A percentile compares a stretch with the other conserved stretches of the same genome.
Evolutionary conservation across 306 rosid species (phyloP).

Genomic region (apple (Malus domestica)): DNA sequence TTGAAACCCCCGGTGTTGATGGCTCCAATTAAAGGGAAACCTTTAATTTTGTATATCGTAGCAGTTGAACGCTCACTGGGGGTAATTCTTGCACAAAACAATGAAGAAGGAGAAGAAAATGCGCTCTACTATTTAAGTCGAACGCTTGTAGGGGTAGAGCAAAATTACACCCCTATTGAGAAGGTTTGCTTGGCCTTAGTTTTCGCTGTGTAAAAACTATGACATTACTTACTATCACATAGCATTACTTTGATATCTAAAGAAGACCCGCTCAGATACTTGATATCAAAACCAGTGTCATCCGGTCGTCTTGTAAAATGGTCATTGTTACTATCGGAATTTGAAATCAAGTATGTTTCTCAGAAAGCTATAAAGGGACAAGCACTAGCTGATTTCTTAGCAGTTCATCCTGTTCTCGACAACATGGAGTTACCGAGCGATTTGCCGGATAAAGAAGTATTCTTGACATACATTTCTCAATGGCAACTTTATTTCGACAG

Average conservation of each 20-base stretch:
- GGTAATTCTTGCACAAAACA: not conserved
- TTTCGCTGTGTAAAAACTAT: not conserved
- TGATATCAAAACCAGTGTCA: not conserved
- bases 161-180: not conserved
- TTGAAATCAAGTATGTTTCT: not conserved
- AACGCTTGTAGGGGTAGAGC: not conserved
- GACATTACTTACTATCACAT: not conserved
- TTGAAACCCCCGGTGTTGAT: not conserved
- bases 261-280: not conserved
- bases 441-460: not conserved
- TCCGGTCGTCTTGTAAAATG: not conserved
- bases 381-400: not conserved
- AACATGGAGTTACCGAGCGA: not conserved
- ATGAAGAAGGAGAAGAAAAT: not conserved
- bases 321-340: not conserved
- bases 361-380: not conserved
- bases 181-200: not conserved
- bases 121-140: not conserved
- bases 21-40: not conserved
- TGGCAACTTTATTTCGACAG: not conserved
- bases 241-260: not conserved
- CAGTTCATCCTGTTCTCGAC: not conserved
- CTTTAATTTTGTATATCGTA: not conserved
- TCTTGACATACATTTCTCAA: not conserved
- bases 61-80: not conserved